A percentile compares a stretch with the other conserved stretches of the same genome.
Conservation (phyloP, 2,329 filamentous ascomycete species). For the Xylariomycetidae sp. region DNA sequence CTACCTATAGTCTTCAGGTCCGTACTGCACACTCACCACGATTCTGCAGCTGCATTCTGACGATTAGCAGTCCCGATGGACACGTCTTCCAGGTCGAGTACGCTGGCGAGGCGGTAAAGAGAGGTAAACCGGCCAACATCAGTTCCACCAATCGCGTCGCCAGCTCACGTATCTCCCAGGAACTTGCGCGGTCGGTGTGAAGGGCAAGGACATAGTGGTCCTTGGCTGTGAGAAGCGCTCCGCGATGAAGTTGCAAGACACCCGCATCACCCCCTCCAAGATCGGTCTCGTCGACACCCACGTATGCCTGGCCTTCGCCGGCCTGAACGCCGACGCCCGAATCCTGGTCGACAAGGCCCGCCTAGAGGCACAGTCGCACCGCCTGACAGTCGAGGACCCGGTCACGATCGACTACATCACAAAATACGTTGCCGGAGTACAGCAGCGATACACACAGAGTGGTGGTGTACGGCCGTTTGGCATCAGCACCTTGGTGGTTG, state of each 20-base stretch:
- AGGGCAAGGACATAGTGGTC: slow-evolving; percentile 89
- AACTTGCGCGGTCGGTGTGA: slow-evolving; percentile 96
- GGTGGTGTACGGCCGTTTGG: slow-evolving; percentile 98
- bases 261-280: slow-evolving; percentile 97
- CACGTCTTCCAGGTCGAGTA: slow-evolving; percentile 99
- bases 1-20: slow-evolving; percentile 72
- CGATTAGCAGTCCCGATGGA: slow-evolving; percentile 76
- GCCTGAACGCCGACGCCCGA: slow-evolving; percentile 93
- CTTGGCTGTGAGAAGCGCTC: slow-evolving; percentile 98
- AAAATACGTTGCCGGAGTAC: slow-evolving; percentile 95
- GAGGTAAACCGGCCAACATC: slow-evolving; percentile 55
- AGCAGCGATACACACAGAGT: slow-evolving; percentile 98
- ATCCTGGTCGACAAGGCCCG: slow-evolving; percentile 98
- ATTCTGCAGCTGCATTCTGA: slow-evolving; percentile 36
- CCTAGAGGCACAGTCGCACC: slow-evolving; percentile 94
- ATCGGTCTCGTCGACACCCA: slow-evolving; percentile 94
- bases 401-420: slow-evolving; percentile 99
- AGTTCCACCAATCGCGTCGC: slow-evolving; percentile 1
- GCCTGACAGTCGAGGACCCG: slow-evolving; percentile 93
- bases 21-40: slow-evolving; percentile 20
- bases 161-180: slow-evolving; percentile 42
- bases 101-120: slow-evolving; percentile 95
- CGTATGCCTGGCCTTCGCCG: slow-evolving; percentile 94
- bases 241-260: slow-evolving; percentile 99
- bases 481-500: slow-evolving; percentile 95